A percentile compares a stretch with the other conserved stretches of the same genome.
Evolutionary conservation across 2,329 filamentous ascomycete genomes (phyloP).

Genomic region (Venturia effusa): DNA sequence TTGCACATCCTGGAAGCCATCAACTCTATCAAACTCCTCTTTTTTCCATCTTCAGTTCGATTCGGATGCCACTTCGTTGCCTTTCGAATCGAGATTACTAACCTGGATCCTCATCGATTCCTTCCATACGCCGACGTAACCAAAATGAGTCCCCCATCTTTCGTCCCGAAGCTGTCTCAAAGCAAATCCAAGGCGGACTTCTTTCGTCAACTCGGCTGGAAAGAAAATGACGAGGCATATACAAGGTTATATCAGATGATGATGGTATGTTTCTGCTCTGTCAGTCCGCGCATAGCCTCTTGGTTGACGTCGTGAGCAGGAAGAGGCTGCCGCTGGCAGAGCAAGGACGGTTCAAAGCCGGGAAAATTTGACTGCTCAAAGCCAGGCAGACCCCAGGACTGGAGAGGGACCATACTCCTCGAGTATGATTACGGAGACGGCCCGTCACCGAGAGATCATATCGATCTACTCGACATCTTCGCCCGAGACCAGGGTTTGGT

Average conservation of each 20-base stretch:
- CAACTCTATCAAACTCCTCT: background rate
- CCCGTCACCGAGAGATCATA: slow-evolving; percentile 34
- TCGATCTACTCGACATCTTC: slow-evolving; percentile 30
- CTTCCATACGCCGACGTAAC: background rate
- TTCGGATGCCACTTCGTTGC: background rate
- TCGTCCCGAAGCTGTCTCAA: slow-evolving; percentile 18
- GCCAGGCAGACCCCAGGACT: slow-evolving; percentile 20
- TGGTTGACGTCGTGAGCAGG: slow-evolving; percentile 19
- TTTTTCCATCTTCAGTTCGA: background rate
- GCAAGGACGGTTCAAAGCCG: slow-evolving; percentile 29
- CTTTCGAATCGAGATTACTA: background rate
- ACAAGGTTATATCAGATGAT: slow-evolving; percentile 31
- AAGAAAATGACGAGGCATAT: slow-evolving; percentile 25
- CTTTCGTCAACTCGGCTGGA: slow-evolving; percentile 31
- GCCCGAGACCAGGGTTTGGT: slow-evolving; percentile 28
- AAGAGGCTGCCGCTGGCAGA: slow-evolving; percentile 32
- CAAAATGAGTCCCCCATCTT: background rate
- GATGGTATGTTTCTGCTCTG: slow-evolving; percentile 25
- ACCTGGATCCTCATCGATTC: background rate
- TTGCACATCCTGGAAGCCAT: background rate
- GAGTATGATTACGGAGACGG: slow-evolving; percentile 37
- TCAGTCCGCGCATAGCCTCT: background rate
- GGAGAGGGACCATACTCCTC: slow-evolving; percentile 32
- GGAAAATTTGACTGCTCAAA: slow-evolving; percentile 28
- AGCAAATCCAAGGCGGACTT: slow-evolving; percentile 36